Conservation (phyloP, 1,139 yeast species). For the Kurtzmaniella quercitrusa region DNA sequence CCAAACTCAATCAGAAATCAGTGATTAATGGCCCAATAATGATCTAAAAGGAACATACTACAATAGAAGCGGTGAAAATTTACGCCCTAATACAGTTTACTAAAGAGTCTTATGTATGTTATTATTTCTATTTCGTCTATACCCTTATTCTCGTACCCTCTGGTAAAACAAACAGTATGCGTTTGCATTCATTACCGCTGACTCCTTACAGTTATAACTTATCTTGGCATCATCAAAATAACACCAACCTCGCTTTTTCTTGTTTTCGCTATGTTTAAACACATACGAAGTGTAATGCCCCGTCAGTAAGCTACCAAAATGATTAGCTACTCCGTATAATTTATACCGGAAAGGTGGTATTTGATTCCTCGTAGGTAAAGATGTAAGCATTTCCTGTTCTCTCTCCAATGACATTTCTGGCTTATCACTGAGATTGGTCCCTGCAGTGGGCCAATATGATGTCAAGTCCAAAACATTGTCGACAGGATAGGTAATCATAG, state of each 20-base stretch:
- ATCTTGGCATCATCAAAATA: conserved; percentile 72
- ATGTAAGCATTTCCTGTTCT: conserved; percentile 41
- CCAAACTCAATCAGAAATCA: no score
- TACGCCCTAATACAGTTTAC: not conserved
- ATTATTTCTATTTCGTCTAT: conserved; percentile 1
- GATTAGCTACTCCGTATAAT: conserved; percentile 85
- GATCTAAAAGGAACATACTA: no score
- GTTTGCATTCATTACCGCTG: conserved; percentile 51
- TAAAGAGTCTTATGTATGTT: not conserved
- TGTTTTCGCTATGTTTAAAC: conserved; percentile 43
- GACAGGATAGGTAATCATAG: conserved; percentile 59
- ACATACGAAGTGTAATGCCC: conserved; percentile 94
- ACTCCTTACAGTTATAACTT: conserved; percentile 34
- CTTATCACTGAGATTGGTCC: conserved; percentile 20
- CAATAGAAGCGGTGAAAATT: no score
- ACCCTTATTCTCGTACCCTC: conserved; percentile 18
- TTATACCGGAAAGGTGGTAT: conserved; percentile 75
- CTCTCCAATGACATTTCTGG: conserved; percentile 20
- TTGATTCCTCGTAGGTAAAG: conserved; percentile 72
- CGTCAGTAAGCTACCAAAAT: conserved; percentile 72
- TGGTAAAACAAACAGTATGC: conserved; percentile 77
- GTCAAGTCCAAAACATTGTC: conserved; percentile 60
- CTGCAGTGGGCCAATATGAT: conserved; percentile 68
- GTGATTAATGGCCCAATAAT: no score
- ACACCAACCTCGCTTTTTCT: conserved; percentile 57